A percentile compares a stretch with the other conserved stretches of the same genome.
phyloP scores from a whole-genome alignment of 495 filamentous ascomycete species.

The Penicillium bialowiezense region DNA sequence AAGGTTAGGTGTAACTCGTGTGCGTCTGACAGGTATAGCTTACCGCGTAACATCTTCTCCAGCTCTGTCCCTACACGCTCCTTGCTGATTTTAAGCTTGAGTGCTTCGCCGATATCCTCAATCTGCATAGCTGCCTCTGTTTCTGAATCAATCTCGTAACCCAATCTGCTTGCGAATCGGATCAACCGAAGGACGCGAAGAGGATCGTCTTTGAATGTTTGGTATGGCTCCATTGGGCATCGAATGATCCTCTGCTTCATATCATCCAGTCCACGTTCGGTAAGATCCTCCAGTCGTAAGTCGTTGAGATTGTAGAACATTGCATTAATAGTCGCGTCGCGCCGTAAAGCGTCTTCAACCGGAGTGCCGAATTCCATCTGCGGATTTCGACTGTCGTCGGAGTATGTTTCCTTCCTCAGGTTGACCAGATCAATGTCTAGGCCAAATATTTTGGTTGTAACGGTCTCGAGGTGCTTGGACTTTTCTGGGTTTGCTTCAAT shows the following conservation, averaged over 20 bases:
- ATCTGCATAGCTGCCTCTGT: constrained; percentile 74
- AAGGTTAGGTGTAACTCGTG: not conserved
- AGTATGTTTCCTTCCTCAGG: constrained; percentile 86
- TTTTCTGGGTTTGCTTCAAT: constrained; percentile 93
- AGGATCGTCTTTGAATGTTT: constrained; percentile 95
- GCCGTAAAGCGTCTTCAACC: constrained; percentile 81
- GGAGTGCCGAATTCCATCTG: constrained; percentile 92
- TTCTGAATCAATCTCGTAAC: constrained; percentile 68
- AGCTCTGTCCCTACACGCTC: constrained; percentile 82
- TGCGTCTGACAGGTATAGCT: constrained; percentile 2
- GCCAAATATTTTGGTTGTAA: constrained; percentile 79
- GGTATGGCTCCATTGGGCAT: constrained; percentile 83
- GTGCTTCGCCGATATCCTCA: constrained; percentile 63
- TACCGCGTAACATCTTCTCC: constrained; percentile 86
- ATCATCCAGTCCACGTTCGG: constrained; percentile 68
- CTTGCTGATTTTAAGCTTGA: constrained; percentile 87
- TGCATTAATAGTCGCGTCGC: constrained; percentile 94
- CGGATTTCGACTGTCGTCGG: constrained; percentile 81
- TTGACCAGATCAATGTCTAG: constrained; percentile 94
- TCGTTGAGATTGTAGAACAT: constrained; percentile 91
- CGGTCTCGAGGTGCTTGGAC: constrained; percentile 95
- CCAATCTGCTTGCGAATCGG: constrained; percentile 82
- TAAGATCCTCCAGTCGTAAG: constrained; percentile 77
- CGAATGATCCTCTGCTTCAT: constrained; percentile 69
- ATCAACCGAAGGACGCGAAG: constrained; percentile 85